Evolutionary conservation across 176 grass and related monocot genomes (phyloP).

Genomic region (Zizania latifolia): DNA sequence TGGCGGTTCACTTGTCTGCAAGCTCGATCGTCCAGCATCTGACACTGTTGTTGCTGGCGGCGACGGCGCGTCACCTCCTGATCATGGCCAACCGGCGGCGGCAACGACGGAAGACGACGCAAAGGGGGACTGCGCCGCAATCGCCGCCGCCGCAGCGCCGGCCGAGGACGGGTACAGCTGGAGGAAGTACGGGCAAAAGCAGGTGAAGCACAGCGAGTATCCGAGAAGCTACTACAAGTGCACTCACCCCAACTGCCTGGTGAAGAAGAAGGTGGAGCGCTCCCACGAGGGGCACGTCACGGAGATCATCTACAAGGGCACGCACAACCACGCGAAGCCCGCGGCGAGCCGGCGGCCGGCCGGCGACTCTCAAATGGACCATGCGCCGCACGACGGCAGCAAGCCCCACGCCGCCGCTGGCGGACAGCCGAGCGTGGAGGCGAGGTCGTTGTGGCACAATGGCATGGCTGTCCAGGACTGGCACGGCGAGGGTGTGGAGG

Average conservation of each 20-base stretch:
- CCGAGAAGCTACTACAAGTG: conserved; percentile 97
- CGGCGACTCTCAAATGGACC: conserved; percentile 17
- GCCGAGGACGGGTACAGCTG: conserved; percentile 89
- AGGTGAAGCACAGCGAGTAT: conserved; percentile 92
- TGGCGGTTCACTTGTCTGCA: not conserved
- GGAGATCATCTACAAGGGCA: conserved; percentile 94
- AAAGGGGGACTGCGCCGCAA: conserved; percentile 15
- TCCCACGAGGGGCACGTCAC: conserved; percentile 81
- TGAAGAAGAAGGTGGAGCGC: conserved; percentile 97
- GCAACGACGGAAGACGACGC: not conserved
- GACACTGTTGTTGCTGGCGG: not conserved
- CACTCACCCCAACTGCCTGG: conserved; percentile 69
- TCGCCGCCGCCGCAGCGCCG: conserved; percentile 7
- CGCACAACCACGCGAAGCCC: conserved; percentile 63
- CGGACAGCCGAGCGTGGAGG: not conserved
- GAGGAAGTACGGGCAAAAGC: conserved; percentile 99
- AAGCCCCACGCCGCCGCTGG: not conserved
- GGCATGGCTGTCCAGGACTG: conserved; percentile 19
- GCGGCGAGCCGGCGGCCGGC: conserved; percentile 24
- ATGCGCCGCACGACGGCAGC: not conserved
- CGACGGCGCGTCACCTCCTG: conserved; percentile 13
- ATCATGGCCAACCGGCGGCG: not conserved
- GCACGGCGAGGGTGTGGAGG: conserved; percentile 28
- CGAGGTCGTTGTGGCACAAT: not conserved
- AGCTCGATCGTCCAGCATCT: conserved; percentile 11